Evolutionary conservation across 1,284 basidiomycete genomes (phyloP).

Genomic region (Tremellales sp.): DNA sequence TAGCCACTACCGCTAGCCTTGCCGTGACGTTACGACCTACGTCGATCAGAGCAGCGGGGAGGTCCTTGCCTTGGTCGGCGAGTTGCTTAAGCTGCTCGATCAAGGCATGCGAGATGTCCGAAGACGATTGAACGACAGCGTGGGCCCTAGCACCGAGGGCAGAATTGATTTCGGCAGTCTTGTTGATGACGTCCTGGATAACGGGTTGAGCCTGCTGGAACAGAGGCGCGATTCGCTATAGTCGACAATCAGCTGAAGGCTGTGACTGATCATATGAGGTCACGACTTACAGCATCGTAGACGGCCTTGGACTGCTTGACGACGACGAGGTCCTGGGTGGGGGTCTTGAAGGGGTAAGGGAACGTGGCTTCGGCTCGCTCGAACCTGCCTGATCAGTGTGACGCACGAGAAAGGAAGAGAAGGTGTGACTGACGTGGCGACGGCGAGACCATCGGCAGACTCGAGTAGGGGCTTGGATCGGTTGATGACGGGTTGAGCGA

Average conservation of each 20-base stretch:
- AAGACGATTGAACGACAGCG: conserved; percentile 36
- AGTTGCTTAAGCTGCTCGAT: conserved; percentile 42
- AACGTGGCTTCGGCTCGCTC: conserved; percentile 46
- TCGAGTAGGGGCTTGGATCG: conserved; percentile 44
- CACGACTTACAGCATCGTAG: conserved; percentile 39
- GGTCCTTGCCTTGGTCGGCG: conserved; percentile 39
- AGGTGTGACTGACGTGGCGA: conserved; percentile 36
- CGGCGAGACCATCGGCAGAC: conserved; percentile 44
- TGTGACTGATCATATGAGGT: background rate
- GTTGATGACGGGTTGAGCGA: conserved; percentile 42
- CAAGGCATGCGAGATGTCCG: conserved; percentile 37
- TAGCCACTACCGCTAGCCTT: background rate
- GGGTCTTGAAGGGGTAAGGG: conserved; percentile 49
- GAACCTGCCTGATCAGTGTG: conserved; percentile 21
- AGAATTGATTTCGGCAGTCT: conserved; percentile 40
- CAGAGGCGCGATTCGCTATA: conserved; percentile 36
- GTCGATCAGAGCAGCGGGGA: conserved; percentile 39
- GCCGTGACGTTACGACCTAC: conserved; percentile 12
- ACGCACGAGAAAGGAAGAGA: background rate
- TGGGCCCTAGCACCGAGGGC: conserved; percentile 37
- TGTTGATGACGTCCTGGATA: conserved; percentile 38
- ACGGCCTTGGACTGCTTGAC: conserved; percentile 48
- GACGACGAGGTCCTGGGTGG: conserved; percentile 44
- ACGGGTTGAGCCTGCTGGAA: conserved; percentile 34
- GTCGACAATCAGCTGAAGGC: background rate